Base-by-base conservation (phyloP, 2,329 filamentous ascomycete species). In the Spiromastix sp. region DNA sequence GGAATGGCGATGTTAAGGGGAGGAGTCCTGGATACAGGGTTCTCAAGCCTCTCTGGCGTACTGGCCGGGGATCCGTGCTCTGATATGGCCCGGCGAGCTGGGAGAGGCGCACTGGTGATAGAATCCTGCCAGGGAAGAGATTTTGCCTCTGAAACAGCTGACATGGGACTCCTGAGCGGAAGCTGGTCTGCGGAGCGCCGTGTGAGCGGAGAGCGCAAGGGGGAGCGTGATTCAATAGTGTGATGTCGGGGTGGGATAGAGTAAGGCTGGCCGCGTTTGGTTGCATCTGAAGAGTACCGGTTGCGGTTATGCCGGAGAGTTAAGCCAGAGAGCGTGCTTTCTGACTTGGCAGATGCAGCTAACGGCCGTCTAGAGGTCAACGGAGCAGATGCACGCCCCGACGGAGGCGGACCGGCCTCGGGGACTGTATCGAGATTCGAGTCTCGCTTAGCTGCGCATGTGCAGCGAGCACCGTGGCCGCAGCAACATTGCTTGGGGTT, bases 291-390 rank as follows among this genome's bases (percentile, higher is more conserved):
- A n/a, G n/a, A n/a, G 57, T 75, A 72, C 45, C 22, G 25, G 19
- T 74, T 72, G 58, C 77, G 77, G 58, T 78, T 74, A 46, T 78
- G 74, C 39, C 74, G 74, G 48, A 78, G 77, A 15, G 72, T 64
- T 50, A 77, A 77, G 39, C 76, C 63, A 12, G 71, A 77, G 47
- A 78, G 57, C 19, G 68, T 70, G 39, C 67, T 69, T 34, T 79
- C 75, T 16, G 72, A 77, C 46, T 71, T 72, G 38, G 69, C 68
- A 30, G 68, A 64, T 27, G 68, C 70, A 32, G 77, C 61, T 47
- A 67, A 67, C 9, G 72, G 72, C 52, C 75, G 77, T 41, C 58
- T 59, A 19, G 61, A 54, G 41, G 73, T 67, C 38, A 63, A 60
- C 20, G 59, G 54, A 49, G 54, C 43, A 48, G 58, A 39, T 45